These are phyloP conservation scores for Fusarium acutatum DNA, from an alignment of 2,329 filamentous ascomycete genomes.

Conservation along the genomic window DNA sequence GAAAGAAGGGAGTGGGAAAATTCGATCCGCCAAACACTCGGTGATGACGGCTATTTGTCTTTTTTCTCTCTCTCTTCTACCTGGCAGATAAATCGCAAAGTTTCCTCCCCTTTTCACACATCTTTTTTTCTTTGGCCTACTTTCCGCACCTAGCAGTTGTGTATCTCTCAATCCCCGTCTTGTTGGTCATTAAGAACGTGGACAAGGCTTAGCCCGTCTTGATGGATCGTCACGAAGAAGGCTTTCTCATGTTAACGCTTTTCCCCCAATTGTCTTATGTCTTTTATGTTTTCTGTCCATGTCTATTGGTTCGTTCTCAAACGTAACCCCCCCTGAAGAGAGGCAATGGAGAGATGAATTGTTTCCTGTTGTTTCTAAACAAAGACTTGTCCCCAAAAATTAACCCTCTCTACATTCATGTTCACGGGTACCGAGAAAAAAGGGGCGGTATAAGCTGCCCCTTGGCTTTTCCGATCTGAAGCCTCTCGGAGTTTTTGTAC, in stretches of 20 bases:
- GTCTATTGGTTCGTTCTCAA: slow-evolving; percentile 33
- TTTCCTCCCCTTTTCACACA: slow-evolving; percentile 26
- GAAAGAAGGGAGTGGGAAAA: background rate
- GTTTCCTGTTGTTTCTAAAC: slow-evolving; percentile 19
- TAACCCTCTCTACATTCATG: slow-evolving; percentile 25
- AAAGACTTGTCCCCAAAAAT: slow-evolving; percentile 13
- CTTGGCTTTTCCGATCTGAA: background rate
- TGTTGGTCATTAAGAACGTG: slow-evolving; percentile 33
- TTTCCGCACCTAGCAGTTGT: slow-evolving; percentile 31
- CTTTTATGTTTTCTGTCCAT: slow-evolving; percentile 34
- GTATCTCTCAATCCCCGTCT: slow-evolving; percentile 29
- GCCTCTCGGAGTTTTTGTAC: background rate
- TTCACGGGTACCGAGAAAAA: slow-evolving; percentile 11
- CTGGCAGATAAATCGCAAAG: slow-evolving; percentile 45
- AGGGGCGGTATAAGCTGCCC: background rate
- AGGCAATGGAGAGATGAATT: slow-evolving; percentile 26
- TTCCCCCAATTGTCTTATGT: slow-evolving; percentile 25
- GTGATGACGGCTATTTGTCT: slow-evolving; percentile 36
- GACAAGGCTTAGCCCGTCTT: slow-evolving; percentile 22
- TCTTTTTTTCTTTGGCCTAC: slow-evolving; percentile 22
- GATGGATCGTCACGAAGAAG: slow-evolving; percentile 44
- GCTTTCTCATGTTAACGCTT: slow-evolving; percentile 38
- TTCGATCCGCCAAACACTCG: slow-evolving; percentile 29
- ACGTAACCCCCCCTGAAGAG: slow-evolving; percentile 7
- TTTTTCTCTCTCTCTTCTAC: slow-evolving; percentile 32